Base-by-base conservation (phyloP, 1,284 basidiomycete genomes). In the Pseudozyma tsukubaensis region DNA sequence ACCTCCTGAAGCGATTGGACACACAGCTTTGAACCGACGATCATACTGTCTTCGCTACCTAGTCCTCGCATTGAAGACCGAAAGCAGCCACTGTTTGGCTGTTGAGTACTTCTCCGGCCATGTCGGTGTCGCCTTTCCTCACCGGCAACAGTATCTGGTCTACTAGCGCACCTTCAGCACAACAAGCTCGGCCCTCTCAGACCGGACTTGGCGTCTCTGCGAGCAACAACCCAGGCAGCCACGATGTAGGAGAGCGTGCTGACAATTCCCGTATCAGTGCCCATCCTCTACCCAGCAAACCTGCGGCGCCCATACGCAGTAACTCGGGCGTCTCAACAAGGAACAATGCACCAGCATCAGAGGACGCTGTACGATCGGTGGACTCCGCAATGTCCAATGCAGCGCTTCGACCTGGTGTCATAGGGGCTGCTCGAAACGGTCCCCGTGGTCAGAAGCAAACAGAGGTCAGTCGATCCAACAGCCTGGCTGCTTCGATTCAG, bases 91-190 rank as follows among this genome's bases (percentile, higher is more conserved):
- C 42, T 10, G 29, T 18, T 9, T 3, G 35, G 59, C 59, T 54
- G 54, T 39, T 42, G 40, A 40, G n/a, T 18, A 37, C 21, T 14
- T 12, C 13, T 36, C 21, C 18, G 1, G 43, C 32, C 45, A 73
- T 74, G 72, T 74, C 72, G 37, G 66, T 69, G 34, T 74, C 72
- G 3, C 72, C 72, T 3, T 66, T 74, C 18, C 51, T 74, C 6
- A 43, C 72, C 12, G 71, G 61, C 51, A 69, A 74, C 40, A 70
- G 72, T 59, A 74, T 74, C 44, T 74, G 72, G 72, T 74, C 72
- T 21, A 66, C 58, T 19, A 57, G 42, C 34, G 56, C 59, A 5
- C 21, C 59, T 19, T 52, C 59, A 18, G 21, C 63, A 14, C 44
- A 65, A 43, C 55, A 57, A 13, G 56, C 37, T 11, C 48, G 53